phyloP scores from a whole-genome alignment of 163 green algal genomes.

The Trebouxia gelatinosa region DNA sequence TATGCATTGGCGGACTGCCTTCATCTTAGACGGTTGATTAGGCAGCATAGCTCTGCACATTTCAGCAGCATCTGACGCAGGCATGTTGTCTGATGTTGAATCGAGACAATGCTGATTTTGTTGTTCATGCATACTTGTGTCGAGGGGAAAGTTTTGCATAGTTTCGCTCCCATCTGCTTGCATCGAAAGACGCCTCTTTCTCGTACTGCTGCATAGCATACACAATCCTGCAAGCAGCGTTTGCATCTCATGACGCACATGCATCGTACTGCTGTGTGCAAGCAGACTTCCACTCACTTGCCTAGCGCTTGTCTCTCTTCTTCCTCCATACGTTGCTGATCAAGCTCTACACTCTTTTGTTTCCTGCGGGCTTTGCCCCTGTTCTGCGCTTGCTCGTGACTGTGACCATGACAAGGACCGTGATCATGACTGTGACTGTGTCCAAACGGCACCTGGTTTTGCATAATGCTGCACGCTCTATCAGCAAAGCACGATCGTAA shows the following conservation, averaged over 20 bases:
- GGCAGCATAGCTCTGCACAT: conserved; percentile 35
- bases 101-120: neutral
- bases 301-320: conserved; percentile 27
- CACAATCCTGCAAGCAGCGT: conserved; percentile 56
- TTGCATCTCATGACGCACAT: neutral
- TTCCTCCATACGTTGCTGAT: conserved; percentile 16
- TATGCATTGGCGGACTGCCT: conserved; percentile 39
- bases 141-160: conserved; percentile 45
- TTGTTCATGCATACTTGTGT: conserved; percentile 37
- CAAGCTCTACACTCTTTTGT: neutral
- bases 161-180: conserved; percentile 73
- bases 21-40: conserved; percentile 48
- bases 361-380: neutral
- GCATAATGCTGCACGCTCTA: neutral
- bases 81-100: neutral
- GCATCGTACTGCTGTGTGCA: too few relatives aligned
- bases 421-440: neutral
- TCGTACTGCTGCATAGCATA: conserved; percentile 65
- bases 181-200: conserved; percentile 52
- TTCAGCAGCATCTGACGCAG: neutral
- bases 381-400: neutral
- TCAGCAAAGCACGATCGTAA: too few relatives aligned
- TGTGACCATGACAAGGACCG: neutral
- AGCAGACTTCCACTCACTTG: neutral
- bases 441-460: neutral